Conservation (phyloP, 495 filamentous ascomycete species). For the Saxophila tyrrhenica region DNA sequence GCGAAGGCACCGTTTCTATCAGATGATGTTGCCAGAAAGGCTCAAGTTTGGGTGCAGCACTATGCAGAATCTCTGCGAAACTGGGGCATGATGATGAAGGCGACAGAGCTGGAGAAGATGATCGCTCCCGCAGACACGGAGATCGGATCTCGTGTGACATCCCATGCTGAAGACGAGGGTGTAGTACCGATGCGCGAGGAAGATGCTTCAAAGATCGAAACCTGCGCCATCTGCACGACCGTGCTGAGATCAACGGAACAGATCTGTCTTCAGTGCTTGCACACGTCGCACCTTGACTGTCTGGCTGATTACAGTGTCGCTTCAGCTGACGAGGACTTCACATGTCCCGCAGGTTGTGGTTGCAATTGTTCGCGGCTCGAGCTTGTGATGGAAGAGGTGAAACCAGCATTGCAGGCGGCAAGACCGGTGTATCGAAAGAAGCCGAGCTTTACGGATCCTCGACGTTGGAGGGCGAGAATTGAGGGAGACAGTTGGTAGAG, state of each 20-base stretch:
- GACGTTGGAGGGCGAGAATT: slow-evolving; percentile 10
- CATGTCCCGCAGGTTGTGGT: slow-evolving; percentile 15
- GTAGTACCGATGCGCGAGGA: background rate
- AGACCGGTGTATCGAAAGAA: slow-evolving; percentile 2
- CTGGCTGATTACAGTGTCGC: slow-evolving; percentile 1
- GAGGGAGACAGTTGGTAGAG: slow-evolving; percentile 1
- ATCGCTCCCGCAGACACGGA: background rate
- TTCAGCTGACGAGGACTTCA: slow-evolving; percentile 1
- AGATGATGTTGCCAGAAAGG: background rate
- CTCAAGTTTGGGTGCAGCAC: background rate
- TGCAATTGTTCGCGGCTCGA: slow-evolving; percentile 5
- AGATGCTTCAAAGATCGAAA: background rate
- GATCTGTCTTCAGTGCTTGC: slow-evolving; percentile 9
- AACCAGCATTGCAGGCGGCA: background rate
- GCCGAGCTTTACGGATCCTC: slow-evolving; percentile 14
- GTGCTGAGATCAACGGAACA: slow-evolving; percentile 1
- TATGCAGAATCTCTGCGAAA: slow-evolving; percentile 13
- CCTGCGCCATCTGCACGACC: slow-evolving; percentile 11
- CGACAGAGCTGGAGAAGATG: slow-evolving; percentile 17
- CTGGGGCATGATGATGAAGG: slow-evolving; percentile 6
- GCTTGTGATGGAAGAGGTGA: background rate
- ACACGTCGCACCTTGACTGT: slow-evolving; percentile 7
- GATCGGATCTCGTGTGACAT: too few relatives aligned
- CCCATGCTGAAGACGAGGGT: too few relatives aligned
- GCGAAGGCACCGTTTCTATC: background rate